Evolutionary conservation across 2,329 filamentous ascomycete species (phyloP).

Genomic region (Meredithiella fracta): DNA sequence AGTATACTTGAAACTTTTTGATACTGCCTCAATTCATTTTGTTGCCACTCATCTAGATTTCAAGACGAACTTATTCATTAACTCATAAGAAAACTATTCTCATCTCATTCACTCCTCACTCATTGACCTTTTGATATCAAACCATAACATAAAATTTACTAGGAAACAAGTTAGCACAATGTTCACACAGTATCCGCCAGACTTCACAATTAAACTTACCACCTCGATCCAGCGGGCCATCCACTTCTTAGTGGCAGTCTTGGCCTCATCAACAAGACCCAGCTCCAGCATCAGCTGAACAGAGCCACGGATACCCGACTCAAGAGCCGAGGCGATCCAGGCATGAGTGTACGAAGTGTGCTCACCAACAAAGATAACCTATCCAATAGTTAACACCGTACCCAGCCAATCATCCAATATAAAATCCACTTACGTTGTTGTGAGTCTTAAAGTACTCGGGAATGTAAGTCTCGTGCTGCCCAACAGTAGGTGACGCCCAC

Average conservation of each 20-base stretch:
- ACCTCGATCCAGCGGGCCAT: conserved; percentile 51
- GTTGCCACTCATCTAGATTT: too few species aligned
- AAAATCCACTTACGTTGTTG: conserved; percentile 14
- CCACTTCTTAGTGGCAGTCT: conserved; percentile 45
- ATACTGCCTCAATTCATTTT: too few species aligned
- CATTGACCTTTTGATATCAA: background rate
- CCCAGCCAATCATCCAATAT: background rate
- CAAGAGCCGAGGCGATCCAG: conserved; percentile 51
- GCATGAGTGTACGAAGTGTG: conserved; percentile 57
- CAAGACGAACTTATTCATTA: background rate
- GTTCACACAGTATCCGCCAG: background rate
- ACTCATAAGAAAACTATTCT: background rate
- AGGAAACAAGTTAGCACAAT: background rate
- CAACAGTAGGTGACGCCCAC: conserved; percentile 44
- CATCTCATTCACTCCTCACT: background rate
- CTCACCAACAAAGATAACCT: conserved; percentile 53
- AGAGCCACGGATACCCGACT: conserved; percentile 49
- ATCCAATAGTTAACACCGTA: background rate
- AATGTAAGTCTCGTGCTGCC: conserved; percentile 53
- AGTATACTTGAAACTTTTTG: too few species aligned
- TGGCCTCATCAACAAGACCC: conserved; percentile 54
- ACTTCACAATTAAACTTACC: background rate
- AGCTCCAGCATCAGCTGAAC: conserved; percentile 45
- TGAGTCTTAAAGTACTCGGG: conserved; percentile 54
- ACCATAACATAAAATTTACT: background rate